Percentiles rank a stretch among this genome's conserved stretches.
phyloP scores from a whole-genome alignment of 805 yeast genomes.

The Wickerhamomyces strasburgensis region DNA sequence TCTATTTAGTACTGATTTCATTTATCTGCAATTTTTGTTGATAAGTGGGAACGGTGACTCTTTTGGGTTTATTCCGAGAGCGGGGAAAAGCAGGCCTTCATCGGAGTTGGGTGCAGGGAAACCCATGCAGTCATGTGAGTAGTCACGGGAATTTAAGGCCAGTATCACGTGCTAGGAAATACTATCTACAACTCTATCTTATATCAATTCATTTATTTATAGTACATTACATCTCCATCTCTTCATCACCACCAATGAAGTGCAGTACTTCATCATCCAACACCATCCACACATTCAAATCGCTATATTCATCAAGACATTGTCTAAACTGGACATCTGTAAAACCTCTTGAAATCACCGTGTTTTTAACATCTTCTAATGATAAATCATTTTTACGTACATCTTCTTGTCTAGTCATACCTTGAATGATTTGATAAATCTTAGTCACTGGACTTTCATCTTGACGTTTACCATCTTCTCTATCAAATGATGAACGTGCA shows the following conservation, averaged over 20 bases:
- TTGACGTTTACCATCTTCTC: conserved; percentile 43
- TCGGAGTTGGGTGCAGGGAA: no score
- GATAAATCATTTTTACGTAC: conserved; percentile 31
- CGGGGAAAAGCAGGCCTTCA: neutral
- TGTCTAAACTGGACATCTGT: conserved; percentile 72
- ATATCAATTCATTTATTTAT: neutral
- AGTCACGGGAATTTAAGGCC: neutral
- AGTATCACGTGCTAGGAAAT: no score
- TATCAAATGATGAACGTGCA: conserved; percentile 72
- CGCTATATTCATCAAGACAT: conserved; percentile 70
- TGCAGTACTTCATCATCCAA: conserved; percentile 62
- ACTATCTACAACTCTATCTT: no score
- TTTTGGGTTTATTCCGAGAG: neutral
- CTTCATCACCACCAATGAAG: conserved; percentile 34
- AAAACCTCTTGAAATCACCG: conserved; percentile 75
- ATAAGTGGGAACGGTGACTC: neutral
- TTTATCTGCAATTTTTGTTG: neutral
- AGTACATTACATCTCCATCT: conserved; percentile 8
- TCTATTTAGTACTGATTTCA: no score
- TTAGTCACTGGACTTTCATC: conserved; percentile 68
- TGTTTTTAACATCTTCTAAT: conserved; percentile 48
- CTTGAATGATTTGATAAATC: conserved; percentile 67
- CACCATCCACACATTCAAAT: conserved; percentile 69
- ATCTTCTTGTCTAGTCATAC: conserved; percentile 41
- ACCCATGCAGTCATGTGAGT: no score